phyloP scores from a whole-genome alignment of 805 yeast genomes.

The Torulaspora maleeae region DNA sequence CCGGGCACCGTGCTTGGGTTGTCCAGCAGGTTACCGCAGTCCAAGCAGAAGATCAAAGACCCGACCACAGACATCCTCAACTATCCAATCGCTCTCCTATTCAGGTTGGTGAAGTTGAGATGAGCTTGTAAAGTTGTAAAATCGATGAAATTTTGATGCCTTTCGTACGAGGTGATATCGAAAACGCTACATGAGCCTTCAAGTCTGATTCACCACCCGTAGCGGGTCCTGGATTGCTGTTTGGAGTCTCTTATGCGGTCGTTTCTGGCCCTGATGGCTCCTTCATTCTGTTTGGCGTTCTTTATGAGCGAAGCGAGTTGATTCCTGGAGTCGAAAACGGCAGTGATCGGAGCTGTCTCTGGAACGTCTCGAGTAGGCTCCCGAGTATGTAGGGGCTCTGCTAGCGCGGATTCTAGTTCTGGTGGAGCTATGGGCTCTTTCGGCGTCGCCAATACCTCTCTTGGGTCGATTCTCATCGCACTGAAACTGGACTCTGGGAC shows the following conservation, averaged over 20 bases:
- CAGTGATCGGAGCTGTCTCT: conserved; percentile 11
- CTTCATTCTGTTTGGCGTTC: conserved; percentile 20
- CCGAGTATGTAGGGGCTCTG: background rate
- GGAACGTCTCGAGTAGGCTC: background rate
- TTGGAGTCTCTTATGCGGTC: conserved; percentile 15
- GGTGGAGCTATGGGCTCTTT: background rate
- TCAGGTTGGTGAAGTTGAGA: background rate
- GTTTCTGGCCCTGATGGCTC: conserved; percentile 17
- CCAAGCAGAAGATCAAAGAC: conserved; percentile 85
- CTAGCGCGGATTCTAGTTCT: background rate
- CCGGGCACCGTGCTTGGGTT: conserved; percentile 44
- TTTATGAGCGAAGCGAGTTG: conserved; percentile 21
- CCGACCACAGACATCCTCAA: conserved; percentile 86
- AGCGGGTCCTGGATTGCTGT: conserved; percentile 16
- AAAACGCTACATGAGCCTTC: background rate
- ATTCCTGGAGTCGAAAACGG: conserved; percentile 18
- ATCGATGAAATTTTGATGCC: conserved; percentile 3
- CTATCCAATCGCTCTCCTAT: background rate
- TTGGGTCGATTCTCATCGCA: conserved; percentile 2
- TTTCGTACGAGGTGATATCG: conserved; percentile 1
- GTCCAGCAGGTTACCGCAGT: conserved; percentile 87
- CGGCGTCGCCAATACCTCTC: background rate
- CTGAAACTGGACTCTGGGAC: conserved; percentile 2
- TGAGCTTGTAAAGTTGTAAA: background rate
- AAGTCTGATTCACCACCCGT: conserved; percentile 19